phyloP scores from a whole-genome alignment of 2,329 filamentous ascomycete species.

The Leptographium galeiforme region DNA sequence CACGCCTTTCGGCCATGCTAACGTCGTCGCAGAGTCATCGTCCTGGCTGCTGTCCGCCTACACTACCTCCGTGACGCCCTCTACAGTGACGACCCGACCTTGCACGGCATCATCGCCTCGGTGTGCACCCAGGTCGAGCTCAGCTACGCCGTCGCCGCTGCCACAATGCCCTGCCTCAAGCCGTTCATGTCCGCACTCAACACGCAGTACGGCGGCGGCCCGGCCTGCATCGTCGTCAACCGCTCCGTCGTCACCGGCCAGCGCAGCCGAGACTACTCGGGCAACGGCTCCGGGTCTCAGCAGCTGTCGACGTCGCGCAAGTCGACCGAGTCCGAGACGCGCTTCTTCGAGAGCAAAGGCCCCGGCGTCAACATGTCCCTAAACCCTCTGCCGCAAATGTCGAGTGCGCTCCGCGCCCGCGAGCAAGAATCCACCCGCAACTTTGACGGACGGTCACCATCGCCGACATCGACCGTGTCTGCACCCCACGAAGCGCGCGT shows the following conservation, averaged over 20 bases:
- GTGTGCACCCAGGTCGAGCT: slow-evolving; percentile 27
- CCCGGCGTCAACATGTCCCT: background rate
- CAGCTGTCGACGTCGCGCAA: background rate
- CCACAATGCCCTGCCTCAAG: slow-evolving; percentile 27
- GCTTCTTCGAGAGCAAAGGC: background rate
- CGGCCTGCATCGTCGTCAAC: slow-evolving; percentile 6
- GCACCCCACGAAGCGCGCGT: background rate
- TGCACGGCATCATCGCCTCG: slow-evolving; percentile 20
- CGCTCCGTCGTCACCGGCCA: background rate
- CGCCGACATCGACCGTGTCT: background rate
- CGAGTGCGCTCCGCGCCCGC: background rate
- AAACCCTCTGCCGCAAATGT: background rate
- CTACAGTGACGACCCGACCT: slow-evolving; percentile 20
- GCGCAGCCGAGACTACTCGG: background rate
- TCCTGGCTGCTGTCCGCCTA: slow-evolving; percentile 23
- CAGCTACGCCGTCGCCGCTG: slow-evolving; percentile 25
- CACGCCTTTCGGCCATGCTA: background rate
- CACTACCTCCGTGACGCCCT: slow-evolving; percentile 19
- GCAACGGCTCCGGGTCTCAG: background rate
- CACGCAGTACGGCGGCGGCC: slow-evolving; percentile 18
- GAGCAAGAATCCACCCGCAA: background rate
- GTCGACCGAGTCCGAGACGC: background rate
- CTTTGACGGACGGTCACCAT: background rate
- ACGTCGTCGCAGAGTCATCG: slow-evolving; percentile 21
- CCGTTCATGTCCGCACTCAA: slow-evolving; percentile 26